These are phyloP conservation scores for Coccomyxa sp. DNA, from an alignment of 139 green algal species.

Conservation along the genomic window DNA sequence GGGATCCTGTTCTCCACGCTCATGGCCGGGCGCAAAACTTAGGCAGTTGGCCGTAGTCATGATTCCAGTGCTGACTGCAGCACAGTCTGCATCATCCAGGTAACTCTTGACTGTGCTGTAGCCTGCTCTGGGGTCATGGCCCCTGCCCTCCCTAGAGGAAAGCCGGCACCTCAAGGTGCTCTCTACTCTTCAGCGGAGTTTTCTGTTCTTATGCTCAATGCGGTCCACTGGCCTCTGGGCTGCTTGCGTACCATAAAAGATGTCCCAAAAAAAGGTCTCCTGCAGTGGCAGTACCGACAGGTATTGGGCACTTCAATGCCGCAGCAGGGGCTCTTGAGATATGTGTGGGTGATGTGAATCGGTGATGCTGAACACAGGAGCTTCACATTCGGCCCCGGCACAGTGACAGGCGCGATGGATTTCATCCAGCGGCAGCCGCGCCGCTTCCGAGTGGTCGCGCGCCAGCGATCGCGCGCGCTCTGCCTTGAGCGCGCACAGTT, in stretches of 20 bases:
- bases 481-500: not conserved
- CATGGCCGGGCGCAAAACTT: too few species aligned
- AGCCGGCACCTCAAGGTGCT: not conserved
- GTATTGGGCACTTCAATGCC: not conserved
- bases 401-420: constrained; percentile 22
- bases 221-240: not conserved
- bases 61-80: not conserved
- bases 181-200: not conserved
- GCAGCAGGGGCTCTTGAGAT: not conserved
- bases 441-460: constrained; percentile 13
- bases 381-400: constrained; percentile 1
- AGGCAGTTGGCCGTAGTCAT: not conserved
- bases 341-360: not conserved
- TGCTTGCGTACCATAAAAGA: not conserved
- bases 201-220: not conserved
- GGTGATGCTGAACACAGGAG: constrained; percentile 5
- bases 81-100: not conserved
- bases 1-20: too few species aligned
- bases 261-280: not conserved
- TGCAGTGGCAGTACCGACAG: not conserved
- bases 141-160: not conserved
- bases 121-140: not conserved
- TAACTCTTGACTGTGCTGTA: not conserved
- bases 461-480: not conserved
- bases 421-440: constrained; percentile 44